Conservation (phyloP, 2,329 filamentous ascomycete species). For the Drechslerella coelobrocha region DNA sequence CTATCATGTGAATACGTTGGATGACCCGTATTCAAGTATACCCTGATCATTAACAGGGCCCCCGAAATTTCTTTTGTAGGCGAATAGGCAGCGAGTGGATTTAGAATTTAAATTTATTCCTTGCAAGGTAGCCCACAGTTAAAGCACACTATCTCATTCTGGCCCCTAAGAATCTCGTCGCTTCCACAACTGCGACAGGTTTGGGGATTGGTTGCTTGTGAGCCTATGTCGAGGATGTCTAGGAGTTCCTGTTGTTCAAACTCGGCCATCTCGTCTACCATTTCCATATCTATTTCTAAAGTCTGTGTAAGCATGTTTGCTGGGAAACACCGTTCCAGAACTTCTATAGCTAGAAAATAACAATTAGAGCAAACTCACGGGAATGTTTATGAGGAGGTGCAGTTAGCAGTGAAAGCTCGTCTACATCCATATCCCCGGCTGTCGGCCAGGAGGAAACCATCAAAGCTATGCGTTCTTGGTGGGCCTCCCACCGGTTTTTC, state of each 20-base stretch:
- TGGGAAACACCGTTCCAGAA: background rate
- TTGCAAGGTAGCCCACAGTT: conserved; percentile 33
- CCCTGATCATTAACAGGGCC: too few species aligned
- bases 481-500: conserved; percentile 57
- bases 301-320: background rate
- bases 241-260: conserved; percentile 36
- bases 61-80: too few species aligned
- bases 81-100: background rate
- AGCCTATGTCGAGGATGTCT: conserved; percentile 12
- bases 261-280: conserved; percentile 41
- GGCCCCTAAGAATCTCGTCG: conserved; percentile 33
- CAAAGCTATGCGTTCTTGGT: conserved; percentile 54
- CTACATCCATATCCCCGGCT: background rate
- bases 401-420: background rate
- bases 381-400: background rate
- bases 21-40: too few species aligned
- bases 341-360: background rate
- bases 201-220: background rate
- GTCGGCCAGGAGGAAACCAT: conserved; percentile 19
- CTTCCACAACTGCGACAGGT: conserved; percentile 30
- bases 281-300: conserved; percentile 25
- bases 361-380: background rate
- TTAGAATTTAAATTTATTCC: background rate
- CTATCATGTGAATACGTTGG: too few species aligned
- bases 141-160: conserved; percentile 29